Conservation (phyloP, 2,329 filamentous ascomycete species). For the Alternaria panax region DNA sequence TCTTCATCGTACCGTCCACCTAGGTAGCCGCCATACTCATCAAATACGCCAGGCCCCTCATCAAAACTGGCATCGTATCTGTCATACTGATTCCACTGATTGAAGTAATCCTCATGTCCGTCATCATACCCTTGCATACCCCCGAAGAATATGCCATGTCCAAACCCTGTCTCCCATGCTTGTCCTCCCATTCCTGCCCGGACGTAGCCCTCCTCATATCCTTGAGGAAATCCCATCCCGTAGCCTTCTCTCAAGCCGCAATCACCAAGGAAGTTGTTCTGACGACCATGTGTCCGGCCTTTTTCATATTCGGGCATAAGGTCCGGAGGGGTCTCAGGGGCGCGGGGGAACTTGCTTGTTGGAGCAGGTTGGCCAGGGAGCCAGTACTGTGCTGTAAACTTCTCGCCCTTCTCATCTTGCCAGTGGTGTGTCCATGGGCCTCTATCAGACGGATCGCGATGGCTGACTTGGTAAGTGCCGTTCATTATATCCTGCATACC, state of each 20-base stretch:
- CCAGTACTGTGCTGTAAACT: conserved; percentile 1
- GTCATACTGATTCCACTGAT: neutral
- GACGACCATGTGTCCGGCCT: neutral
- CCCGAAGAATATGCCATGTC: neutral
- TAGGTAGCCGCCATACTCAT: neutral
- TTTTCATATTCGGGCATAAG: neutral
- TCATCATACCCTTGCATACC: neutral
- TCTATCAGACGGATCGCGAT: neutral
- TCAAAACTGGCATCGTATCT: neutral
- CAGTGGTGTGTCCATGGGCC: conserved; percentile 2
- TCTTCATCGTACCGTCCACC: neutral
- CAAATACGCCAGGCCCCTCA: neutral
- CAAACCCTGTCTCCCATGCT: neutral
- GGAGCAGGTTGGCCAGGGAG: neutral
- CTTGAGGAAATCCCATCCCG: neutral
- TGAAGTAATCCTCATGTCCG: neutral
- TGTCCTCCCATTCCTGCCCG: neutral
- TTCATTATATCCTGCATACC: neutral
- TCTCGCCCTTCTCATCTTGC: neutral
- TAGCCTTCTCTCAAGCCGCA: neutral
- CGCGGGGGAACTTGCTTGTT: neutral
- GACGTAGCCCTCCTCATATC: neutral
- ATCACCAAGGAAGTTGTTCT: neutral
- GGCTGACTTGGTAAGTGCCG: neutral
- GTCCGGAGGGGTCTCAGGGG: too few relatives aligned